A percentile compares a stretch with the other conserved stretches of the same genome.
These are phyloP conservation scores for Xylariaceae sp. DNA, from an alignment of 2,329 filamentous ascomycete species.

Conservation along the genomic window DNA sequence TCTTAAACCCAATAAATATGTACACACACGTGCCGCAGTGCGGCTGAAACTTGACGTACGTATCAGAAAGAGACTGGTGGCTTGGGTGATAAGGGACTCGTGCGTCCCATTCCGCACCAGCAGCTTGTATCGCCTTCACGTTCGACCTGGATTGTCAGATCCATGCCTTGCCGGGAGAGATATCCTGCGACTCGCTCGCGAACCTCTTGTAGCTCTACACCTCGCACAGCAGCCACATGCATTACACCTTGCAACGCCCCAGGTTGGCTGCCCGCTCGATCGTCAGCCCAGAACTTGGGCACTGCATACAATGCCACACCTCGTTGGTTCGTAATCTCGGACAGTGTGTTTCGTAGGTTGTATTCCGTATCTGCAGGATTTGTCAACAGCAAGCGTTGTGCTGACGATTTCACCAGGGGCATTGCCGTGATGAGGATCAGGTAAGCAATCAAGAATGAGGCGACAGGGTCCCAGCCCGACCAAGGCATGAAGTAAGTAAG, in stretches of 20 bases:
- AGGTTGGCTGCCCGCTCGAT: constrained; percentile 44
- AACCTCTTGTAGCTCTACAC: constrained; percentile 76
- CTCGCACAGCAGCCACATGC: constrained; percentile 72
- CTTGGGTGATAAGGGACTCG: constrained; percentile 29
- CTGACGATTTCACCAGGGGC: constrained; percentile 81
- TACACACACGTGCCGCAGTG: too few species aligned
- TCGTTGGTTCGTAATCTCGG: constrained; percentile 74
- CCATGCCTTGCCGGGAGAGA: constrained; percentile 66
- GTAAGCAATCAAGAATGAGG: constrained; percentile 87
- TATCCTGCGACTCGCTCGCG: constrained; percentile 71
- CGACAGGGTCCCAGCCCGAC: constrained; percentile 91
- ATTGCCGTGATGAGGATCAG: constrained; percentile 91
- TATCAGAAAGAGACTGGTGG: constrained; percentile 6
- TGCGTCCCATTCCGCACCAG: constrained; percentile 52
- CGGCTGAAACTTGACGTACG: too few species aligned
- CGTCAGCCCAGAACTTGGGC: constrained; percentile 90
- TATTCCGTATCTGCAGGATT: constrained; percentile 85
- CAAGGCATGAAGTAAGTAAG: constrained; percentile 85
- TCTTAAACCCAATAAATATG: too few species aligned
- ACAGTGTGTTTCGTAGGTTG: constrained; percentile 77
- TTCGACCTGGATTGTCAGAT: constrained; percentile 85
- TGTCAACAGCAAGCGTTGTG: constrained; percentile 76
- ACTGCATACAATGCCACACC: constrained; percentile 84
- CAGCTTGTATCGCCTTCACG: constrained; percentile 68
- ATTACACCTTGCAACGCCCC: constrained; percentile 71